Conservation (phyloP, 176 grass and related monocot species). For the Coix lacrymajobi region DNA sequence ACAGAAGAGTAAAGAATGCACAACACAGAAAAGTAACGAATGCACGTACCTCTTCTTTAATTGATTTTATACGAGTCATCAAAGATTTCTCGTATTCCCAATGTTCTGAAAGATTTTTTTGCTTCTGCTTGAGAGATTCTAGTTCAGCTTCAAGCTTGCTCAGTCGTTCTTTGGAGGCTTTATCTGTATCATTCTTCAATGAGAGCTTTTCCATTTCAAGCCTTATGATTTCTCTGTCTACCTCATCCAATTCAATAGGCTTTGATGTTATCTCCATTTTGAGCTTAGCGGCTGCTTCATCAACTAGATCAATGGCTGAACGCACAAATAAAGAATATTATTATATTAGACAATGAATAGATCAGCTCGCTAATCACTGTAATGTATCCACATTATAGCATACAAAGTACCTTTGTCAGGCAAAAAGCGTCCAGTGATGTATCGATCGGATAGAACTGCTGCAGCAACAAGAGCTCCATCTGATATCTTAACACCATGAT, state of each 20-base stretch:
- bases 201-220: constrained; percentile 98
- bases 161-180: constrained; percentile 83
- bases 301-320: constrained; percentile 97
- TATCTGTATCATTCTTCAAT: constrained; percentile 85
- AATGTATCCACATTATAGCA: neutral
- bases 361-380: neutral
- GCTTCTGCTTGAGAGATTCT: constrained; percentile 77
- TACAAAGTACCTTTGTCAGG: constrained; percentile 78
- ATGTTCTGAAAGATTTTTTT: constrained; percentile 65
- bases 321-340: neutral
- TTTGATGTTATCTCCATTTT: constrained; percentile 99
- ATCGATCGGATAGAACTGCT: constrained; percentile 75
- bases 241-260: constrained; percentile 88
- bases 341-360: constrained; percentile 5
- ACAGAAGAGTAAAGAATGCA: constrained; percentile 25
- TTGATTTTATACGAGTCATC: constrained; percentile 75
- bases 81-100: constrained; percentile 94
- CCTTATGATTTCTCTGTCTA: constrained; percentile 86
- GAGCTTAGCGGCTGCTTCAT: constrained; percentile 90
- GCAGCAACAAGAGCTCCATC: constrained; percentile 87
- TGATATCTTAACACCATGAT: constrained; percentile 96
- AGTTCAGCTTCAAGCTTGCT: constrained; percentile 84
- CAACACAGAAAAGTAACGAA: too few relatives aligned
- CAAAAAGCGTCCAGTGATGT: constrained; percentile 89
- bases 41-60: constrained; percentile 86